Evolutionary conservation across 768 basidiomycete species (phyloP), one percentile per base, ranked within the genome.

Genomic region (Leccinum longicurvipes): DNA sequence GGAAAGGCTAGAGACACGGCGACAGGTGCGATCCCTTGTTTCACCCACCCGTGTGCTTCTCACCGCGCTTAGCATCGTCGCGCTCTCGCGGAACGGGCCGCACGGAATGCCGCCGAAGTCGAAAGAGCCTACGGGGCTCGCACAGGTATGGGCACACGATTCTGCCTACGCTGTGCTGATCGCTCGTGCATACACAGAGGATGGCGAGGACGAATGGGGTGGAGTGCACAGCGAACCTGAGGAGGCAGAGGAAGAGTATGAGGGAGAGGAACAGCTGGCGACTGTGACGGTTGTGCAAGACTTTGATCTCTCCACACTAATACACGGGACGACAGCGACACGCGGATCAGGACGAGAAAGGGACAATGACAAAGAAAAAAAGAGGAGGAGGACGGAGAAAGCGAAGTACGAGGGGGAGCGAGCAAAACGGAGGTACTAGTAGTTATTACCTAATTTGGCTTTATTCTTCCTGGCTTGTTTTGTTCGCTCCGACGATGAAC

Each of bases 201-300:
- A 59, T 9, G 77, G 74, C 15, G 77, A 76, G 9, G 77, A 75
- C 28, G 79, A 79, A 63, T 81, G 83, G 77, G 52, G 61, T 14
- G 82, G 81, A 23, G 74, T 81, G 53, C 64, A 67, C 23, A 64
- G 63, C 53, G 66, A 70, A 39, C 61, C 63, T 32, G 63, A 72
- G 66, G 59, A 72, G 9, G 75, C 78, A 51, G 85, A 85, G 53
- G 81, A 84, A 67, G 86, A 89, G 67, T 95, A 84, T 60, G 87
- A 90, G 63, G 87, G 87, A 61, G 91, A 93, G 64, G 87, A 94
- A 65, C 81, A 87, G 57, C 78, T 91, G 29, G 91, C 94, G 45
- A 92, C 89, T 17, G 93, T 97, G 45, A 94, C 93, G 15, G 85
- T 97, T 49, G 85, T 91, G 14, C 91, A 97, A 67, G 92, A 97